Base-by-base conservation (phyloP, 768 basidiomycete genomes). In the Basidioascus undulatus region DNA sequence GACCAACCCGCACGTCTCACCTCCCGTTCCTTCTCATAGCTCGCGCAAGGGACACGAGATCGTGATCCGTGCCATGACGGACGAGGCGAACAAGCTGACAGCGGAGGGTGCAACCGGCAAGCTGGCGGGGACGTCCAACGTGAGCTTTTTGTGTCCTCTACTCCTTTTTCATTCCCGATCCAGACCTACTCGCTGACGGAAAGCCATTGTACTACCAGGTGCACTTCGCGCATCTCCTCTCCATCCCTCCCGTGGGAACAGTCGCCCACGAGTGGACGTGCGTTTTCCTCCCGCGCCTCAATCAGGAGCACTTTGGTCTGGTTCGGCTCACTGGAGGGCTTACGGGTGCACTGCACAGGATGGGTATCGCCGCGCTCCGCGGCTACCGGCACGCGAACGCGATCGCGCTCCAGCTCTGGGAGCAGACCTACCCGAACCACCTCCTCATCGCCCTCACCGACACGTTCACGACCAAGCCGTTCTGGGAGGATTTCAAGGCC, bases 61-160 rank as follows among this genome's bases (percentile, higher is more conserved):
- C 31, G 75, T 94, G 16, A 59, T 96, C 19, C 53, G 65, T 27
- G 67, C 68, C 1, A 61, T 98, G 35, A 54, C 76, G 36, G 65
- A 66, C n/a, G 87, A 77, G 21, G 58, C 65, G 20, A 62, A 65
- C 26, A 69, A 69, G 20, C 54, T 60, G 47, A 50, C 50, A 32
- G n/a, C 53, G 62, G 42, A 16, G 48, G 43, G 48, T 6, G 20
- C 50, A 35, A 43, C 24, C 39, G 81, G 83, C 2, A 61, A 59
- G 31, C 56, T 86, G n/a, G 56, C 61, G 23, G 86, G 86, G 15
- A 94, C 89, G 1, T 84, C 81, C 49, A 98, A 98, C 58, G 89
- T 89, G 54, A 44, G 65, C 33, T 31, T 11, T 37, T 35, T 18
- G 16, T 26, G 13, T n/a, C n/a, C n/a, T n/a, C 5, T 8, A n/a